phyloP scores from a whole-genome alignment of 1,139 yeast genomes.

The Zygosaccharomyces sapae region DNA sequence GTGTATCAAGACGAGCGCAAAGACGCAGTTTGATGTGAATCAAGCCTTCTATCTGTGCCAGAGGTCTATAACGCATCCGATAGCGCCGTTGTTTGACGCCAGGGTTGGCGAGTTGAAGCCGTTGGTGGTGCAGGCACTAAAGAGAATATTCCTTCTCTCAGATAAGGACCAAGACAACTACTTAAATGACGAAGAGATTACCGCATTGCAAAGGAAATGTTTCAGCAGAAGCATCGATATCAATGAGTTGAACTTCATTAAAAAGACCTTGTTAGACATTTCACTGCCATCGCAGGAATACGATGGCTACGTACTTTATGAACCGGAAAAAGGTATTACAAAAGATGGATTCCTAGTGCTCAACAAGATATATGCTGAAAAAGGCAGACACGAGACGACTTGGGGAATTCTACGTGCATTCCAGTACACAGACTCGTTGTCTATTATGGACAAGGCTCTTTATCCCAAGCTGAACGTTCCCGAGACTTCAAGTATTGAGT shows the following conservation, averaged over 20 bases:
- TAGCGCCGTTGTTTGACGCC: conserved; percentile 87
- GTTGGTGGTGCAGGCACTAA: conserved; percentile 67
- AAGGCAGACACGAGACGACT: conserved; percentile 90
- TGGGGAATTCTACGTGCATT: conserved; percentile 91
- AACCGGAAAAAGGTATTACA: conserved; percentile 53
- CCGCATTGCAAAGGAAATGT: conserved; percentile 66
- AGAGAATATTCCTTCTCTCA: conserved; percentile 74
- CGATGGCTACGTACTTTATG: conserved; percentile 20
- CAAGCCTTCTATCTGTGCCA: conserved; percentile 88
- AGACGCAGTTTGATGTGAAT: conserved; percentile 73
- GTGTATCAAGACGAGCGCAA: conserved; percentile 83
- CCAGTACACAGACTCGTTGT: conserved; percentile 86
- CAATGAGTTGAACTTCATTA: conserved; percentile 50
- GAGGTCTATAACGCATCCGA: conserved; percentile 85
- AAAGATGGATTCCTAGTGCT: conserved; percentile 71
- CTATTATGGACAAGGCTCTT: conserved; percentile 71
- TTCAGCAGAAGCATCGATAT: conserved; percentile 58
- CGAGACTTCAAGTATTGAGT: conserved; percentile 73
- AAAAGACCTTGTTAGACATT: conserved; percentile 36
- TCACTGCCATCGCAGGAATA: conserved; percentile 22
- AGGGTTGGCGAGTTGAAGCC: conserved; percentile 80
- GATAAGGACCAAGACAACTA: conserved; percentile 89
- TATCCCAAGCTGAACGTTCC: conserved; percentile 79
- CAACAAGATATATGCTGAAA: conserved; percentile 78
- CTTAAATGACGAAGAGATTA: conserved; percentile 64